phyloP scores from a whole-genome alignment of 768 basidiomycete genomes.

The Tubosaeta brunneosetosa region DNA sequence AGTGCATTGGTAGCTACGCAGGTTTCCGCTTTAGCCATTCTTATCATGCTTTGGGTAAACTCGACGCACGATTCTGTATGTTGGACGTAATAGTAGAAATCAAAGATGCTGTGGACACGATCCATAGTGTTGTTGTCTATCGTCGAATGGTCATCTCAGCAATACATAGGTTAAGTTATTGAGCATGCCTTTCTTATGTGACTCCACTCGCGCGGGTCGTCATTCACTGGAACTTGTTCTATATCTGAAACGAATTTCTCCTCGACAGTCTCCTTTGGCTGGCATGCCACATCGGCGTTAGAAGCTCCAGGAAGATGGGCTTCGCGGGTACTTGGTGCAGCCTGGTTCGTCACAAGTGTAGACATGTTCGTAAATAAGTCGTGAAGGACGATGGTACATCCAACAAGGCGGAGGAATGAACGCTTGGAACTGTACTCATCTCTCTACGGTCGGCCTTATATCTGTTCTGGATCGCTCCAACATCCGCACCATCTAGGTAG shows the following conservation, averaged over 20 bases:
- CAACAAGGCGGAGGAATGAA: constrained; percentile 1
- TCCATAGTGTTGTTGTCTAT: constrained; percentile 26
- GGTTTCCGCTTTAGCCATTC: background rate
- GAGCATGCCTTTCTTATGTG: constrained; percentile 46
- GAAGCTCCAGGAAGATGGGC: background rate
- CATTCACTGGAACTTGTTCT: constrained; percentile 39
- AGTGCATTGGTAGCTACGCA: constrained; percentile 55
- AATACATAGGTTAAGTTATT: background rate
- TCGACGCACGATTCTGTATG: constrained; percentile 28
- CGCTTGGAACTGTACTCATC: constrained; percentile 1
- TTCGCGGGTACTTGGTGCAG: background rate
- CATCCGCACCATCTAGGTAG: background rate
- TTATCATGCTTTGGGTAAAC: background rate
- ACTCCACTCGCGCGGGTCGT: constrained; percentile 64
- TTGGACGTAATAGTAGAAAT: constrained; percentile 22
- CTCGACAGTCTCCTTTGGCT: background rate
- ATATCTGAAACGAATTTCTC: constrained; percentile 25
- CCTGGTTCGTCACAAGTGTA: constrained; percentile 2
- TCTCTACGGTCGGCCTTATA: constrained; percentile 18
- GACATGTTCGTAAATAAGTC: constrained; percentile 11
- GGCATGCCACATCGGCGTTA: constrained; percentile 1
- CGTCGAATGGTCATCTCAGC: background rate
- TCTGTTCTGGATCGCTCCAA: background rate
- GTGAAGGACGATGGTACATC: constrained; percentile 3
- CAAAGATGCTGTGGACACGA: constrained; percentile 24